Base-by-base conservation (phyloP, 805 yeast genomes). In the Yarrowia sp. region DNA sequence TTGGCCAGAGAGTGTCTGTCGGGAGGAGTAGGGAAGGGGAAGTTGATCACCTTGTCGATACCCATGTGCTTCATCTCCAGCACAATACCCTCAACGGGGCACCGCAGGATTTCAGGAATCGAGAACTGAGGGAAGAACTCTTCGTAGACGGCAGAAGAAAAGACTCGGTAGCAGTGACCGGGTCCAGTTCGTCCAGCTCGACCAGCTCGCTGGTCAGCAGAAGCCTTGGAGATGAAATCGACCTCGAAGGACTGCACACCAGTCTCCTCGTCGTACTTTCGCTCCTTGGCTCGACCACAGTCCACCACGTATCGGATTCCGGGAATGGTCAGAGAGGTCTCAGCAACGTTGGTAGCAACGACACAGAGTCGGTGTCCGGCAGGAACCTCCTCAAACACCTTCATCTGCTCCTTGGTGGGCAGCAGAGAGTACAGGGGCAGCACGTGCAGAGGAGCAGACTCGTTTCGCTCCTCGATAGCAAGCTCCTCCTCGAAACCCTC, bases 151-250 rank as follows among this genome's bases (percentile, higher is more conserved):
- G 99, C 99, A 14, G 98, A 92, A 0, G 98, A 93, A 69, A 80
- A 94, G 13, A 94, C 73, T 64, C 99, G 78, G 72, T 94, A 94
- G 72, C 97, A 90, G 70, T 94, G 98, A 63, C 99, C 99, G 0
- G 99, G 97, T 0, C 98, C 99, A 0, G 97, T 92, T 80, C 98
- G 86, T 71, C 97, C 98, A 56, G 98, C 98, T 78, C 98, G 85
- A 71, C 98, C 98, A 18, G 96, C 77, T 76, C 99, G 82, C 77
- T 94, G 99, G 67, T 84, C 94, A 0, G 98, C 93, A 63, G 96
- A 87, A 1, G 99, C 99, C 69, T 94, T 91, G 49, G 96, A 87
- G 4, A 92, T 79, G 97, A 97, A 94, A 62, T 84, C 87, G 55
- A 94, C 80, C 69, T 89, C 94, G 74, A 88, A 96, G 64, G 96